These are phyloP conservation scores for Ichthyophthirius multifiliis DNA, from an alignment of 169 alveolate species.

Conservation along the genomic window DNA sequence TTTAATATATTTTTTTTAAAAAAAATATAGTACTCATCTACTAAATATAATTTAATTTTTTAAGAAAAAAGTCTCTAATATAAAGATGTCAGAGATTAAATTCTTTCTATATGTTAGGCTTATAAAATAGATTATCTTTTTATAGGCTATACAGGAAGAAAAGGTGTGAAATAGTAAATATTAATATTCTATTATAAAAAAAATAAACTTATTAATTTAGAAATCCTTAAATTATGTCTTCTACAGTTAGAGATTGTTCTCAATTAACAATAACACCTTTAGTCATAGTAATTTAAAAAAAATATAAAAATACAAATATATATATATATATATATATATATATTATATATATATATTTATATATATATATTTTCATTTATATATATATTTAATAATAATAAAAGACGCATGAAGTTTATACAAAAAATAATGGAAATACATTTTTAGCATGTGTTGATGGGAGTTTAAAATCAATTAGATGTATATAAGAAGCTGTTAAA, in stretches of 20 bases:
- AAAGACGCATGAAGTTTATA: no score
- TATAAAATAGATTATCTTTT: not conserved
- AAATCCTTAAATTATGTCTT: not conserved
- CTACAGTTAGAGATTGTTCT: not conserved
- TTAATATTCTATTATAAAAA: not conserved
- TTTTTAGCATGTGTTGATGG: conserved; percentile 1
- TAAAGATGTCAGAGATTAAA: not conserved
- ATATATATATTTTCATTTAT: no score
- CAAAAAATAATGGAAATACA: not conserved
- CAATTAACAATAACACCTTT: not conserved
- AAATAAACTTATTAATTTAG: not conserved
- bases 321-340: no score
- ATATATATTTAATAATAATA: no score
- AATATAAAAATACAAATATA: no score
- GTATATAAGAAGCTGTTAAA: not conserved
- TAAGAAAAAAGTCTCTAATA: not conserved
- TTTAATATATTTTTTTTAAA: not conserved
- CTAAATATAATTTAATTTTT: not conserved
- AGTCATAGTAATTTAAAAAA: not conserved
- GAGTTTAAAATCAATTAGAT: not conserved
- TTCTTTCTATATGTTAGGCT: not conserved
- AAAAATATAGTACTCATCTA: not conserved
- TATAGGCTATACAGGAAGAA: not conserved
- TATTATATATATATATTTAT: no score
- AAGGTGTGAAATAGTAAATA: not conserved